Evolutionary conservation across 2,329 filamentous ascomycete genomes (phyloP).

Genomic region (Raffaelea albimanens): DNA sequence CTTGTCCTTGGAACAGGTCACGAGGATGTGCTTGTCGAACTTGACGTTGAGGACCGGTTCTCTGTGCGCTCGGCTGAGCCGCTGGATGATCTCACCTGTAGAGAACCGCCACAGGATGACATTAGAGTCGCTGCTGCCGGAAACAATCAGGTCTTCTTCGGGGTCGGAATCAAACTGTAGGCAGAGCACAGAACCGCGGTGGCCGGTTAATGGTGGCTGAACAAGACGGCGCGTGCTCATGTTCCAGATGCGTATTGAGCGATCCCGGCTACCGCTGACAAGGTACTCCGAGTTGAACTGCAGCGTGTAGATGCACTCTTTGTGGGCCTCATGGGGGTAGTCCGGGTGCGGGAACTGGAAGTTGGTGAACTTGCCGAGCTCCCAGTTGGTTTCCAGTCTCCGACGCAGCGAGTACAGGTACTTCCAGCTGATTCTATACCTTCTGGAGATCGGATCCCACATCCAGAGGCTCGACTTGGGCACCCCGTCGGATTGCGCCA

Average conservation of each 20-base stretch:
- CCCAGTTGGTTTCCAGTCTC: slow-evolving; percentile 85
- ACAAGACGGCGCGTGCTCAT: slow-evolving; percentile 71
- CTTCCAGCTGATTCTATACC: slow-evolving; percentile 76
- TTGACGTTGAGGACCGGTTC: slow-evolving; percentile 91
- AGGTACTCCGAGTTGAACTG: slow-evolving; percentile 80
- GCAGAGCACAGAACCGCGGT: slow-evolving; percentile 81
- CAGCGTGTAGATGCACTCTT: slow-evolving; percentile 89
- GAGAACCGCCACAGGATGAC: slow-evolving; percentile 92
- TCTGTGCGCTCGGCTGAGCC: slow-evolving; percentile 65
- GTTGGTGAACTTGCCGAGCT: slow-evolving; percentile 67
- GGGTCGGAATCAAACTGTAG: slow-evolving; percentile 88
- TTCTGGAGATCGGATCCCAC: slow-evolving; percentile 37
- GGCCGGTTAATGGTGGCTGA: slow-evolving; percentile 63
- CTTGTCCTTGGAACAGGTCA: slow-evolving; percentile 96
- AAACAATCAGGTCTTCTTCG: slow-evolving; percentile 85
- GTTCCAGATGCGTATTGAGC: slow-evolving; percentile 83
- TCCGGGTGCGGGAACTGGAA: slow-evolving; percentile 86
- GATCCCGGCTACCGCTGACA: slow-evolving; percentile 88
- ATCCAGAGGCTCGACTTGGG: slow-evolving; percentile 38
- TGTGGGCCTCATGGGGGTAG: slow-evolving; percentile 72
- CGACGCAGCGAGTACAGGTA: slow-evolving; percentile 84
- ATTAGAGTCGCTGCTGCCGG: slow-evolving; percentile 84
- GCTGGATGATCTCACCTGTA: slow-evolving; percentile 73
- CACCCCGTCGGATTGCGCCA: slow-evolving; percentile 13
- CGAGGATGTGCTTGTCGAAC: slow-evolving; percentile 83